These are phyloP conservation scores for Plasmodium vivax DNA, from an alignment of 169 alveolate species.

Conservation along the genomic window DNA sequence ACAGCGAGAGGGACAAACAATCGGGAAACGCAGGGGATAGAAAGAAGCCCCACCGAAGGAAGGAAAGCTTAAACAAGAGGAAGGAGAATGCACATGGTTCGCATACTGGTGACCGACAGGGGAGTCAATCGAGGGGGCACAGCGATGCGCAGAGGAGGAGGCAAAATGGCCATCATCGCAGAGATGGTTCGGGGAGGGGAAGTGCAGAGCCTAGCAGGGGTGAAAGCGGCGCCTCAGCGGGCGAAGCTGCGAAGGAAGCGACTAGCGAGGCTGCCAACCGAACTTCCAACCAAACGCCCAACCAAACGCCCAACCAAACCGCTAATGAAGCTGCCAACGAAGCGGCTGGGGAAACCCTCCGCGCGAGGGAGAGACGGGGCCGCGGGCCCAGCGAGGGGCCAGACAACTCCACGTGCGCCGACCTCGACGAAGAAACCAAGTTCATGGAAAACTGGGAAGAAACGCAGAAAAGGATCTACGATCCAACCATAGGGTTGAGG, in stretches of 20 bases:
- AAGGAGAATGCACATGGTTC: not conserved
- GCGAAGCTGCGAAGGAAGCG: not conserved
- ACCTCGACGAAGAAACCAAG: conserved; percentile 24
- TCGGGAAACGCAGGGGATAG: not conserved
- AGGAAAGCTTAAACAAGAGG: not conserved
- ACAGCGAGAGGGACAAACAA: not conserved
- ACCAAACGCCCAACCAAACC: not conserved
- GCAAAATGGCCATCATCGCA: not conserved
- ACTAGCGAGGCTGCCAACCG: not conserved
- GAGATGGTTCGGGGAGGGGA: not conserved
- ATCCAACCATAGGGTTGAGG: conserved; percentile 63
- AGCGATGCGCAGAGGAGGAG: not conserved
- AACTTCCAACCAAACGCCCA: not conserved
- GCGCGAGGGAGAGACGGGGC: not conserved
- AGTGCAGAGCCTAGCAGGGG: not conserved
- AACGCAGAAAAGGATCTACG: conserved; percentile 25
- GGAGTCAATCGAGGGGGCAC: not conserved
- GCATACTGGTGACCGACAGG: not conserved
- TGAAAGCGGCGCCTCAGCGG: not conserved
- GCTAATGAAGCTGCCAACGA: not conserved
- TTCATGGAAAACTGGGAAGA: conserved; percentile 65
- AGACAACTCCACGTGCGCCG: not conserved
- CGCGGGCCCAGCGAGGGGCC: not conserved
- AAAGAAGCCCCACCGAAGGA: not conserved
- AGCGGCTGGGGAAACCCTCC: not conserved